Base-by-base conservation (phyloP, 371 early-diverging fungal species). In the Mortierella sp. region DNA sequence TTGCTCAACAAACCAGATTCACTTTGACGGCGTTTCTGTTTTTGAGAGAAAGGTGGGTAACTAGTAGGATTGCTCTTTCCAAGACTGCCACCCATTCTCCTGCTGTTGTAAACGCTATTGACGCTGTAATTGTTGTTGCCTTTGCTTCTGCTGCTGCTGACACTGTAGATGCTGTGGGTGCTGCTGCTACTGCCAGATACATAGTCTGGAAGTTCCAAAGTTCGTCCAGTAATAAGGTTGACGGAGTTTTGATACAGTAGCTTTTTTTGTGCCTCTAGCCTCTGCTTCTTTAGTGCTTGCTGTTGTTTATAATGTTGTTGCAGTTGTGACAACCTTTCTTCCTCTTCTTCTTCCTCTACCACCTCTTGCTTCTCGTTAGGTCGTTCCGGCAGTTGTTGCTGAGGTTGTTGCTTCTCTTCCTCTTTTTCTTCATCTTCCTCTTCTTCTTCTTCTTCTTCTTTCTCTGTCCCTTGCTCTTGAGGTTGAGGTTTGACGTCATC, bases 201-300 rank as follows among this genome's bases (percentile, higher is more conserved):
- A 26, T 32, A 28, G 26, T 45, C 32, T 62, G 63, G 24, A 28
- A 14, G 12, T 62, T 20, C 12, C 20, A 24, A 3, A 32, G 10
- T 12, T 45, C 52, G 10, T 55, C 45, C 57, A 58, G 43, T 28
- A 68, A 26, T 39, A 30, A 24, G 20, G 18, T 22, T 51, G 39
- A 61, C 10, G 45, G 68, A 68, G 40, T 68, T 62, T n/a, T 68
- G 35, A 32, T 52, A 54, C 35, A 62, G 24, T 54, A 1, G 9
- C 63, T 20, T 18, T 28, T 12, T 24, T 55, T 55, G 28, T 55
- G 24, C 24, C 4, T 28, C 55, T 11, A 55, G 51, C 16, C 16
- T 43, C 16, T 43, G 43, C 43, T 35, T 35, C 35, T 35, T 35
- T 35, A 35, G 35, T 35, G 35, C 35, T 26, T 58, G 60, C 28